These are phyloP conservation scores for Melaleuca quinquenervia DNA, from an alignment of 345 rosid species.

Conservation along the genomic window DNA sequence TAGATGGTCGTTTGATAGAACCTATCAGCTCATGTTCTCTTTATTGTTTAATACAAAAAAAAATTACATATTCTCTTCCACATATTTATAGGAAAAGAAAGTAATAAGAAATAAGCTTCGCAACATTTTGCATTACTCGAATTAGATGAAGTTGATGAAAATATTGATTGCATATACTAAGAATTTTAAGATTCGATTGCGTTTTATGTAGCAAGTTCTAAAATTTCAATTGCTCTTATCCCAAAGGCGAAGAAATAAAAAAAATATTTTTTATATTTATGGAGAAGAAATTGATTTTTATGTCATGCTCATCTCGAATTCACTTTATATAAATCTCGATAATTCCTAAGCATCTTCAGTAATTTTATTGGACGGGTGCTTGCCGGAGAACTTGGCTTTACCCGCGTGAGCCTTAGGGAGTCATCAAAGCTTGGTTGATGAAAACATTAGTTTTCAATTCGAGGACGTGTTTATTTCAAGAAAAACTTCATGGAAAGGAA, in stretches of 20 bases:
- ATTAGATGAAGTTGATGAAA: background rate
- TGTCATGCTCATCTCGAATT: too few relatives aligned
- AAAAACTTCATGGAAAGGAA: too few relatives aligned
- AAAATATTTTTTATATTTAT: too few relatives aligned
- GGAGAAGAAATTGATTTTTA: too few relatives aligned
- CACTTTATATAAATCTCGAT: background rate
- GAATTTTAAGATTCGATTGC: background rate
- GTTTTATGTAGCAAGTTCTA: background rate
- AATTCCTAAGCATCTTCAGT: background rate
- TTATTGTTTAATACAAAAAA: background rate
- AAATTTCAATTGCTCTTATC: background rate
- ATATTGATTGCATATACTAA: background rate
- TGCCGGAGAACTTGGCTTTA: too few relatives aligned
- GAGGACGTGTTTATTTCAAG: too few relatives aligned
- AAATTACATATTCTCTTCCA: background rate
- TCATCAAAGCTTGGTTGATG: too few relatives aligned
- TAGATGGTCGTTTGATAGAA: background rate
- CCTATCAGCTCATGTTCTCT: background rate
- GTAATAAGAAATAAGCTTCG: rapidly evolving
- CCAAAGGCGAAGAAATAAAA: too few relatives aligned
- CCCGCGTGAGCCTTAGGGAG: too few relatives aligned
- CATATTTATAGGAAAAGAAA: background rate
- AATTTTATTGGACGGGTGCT: too few relatives aligned
- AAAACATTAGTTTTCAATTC: background rate
- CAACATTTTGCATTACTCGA: background rate